Evolutionary conservation across 192 early-diverging fungal species (phyloP), one percentile per base, ranked within the genome.

Genomic region (Gaertneriomyces sp.): DNA sequence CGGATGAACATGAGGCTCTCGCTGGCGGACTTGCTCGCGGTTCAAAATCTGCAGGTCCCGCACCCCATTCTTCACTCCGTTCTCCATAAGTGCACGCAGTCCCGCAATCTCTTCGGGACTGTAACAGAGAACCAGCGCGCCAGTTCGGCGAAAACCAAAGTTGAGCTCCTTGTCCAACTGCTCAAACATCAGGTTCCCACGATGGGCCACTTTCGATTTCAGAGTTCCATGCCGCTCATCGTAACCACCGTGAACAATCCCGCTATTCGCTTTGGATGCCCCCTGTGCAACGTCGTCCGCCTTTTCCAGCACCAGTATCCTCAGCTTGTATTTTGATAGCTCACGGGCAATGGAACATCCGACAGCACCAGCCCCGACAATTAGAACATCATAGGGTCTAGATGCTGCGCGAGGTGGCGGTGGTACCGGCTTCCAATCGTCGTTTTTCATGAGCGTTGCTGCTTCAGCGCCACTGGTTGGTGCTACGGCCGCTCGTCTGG

Each of bases 201-300:
- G 16, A 47, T 70, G 45, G 10, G 70, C 20, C 6, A 81, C 61
- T 4, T 55, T 39, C 14, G 76, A 10, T 55, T 81, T 81, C 20
- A 81, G 58, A 5, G 79, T 68, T 0, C 79, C 79, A 45, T 77
- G 75, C 12, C 25, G 14, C 20, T 81, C 79, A 47, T 81, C 79
- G 59, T 71, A 81, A 25, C 79, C 79, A 41, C 74, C 76, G 55
- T 81, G 79, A 14, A 81, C 69, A 47, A 79, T 81, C 12, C 72
- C 76, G 20, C 51, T 69, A 55, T 77, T 77, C 7, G 76, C 69
- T 60, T 77, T 77, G 11, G 68, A 67, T 19, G 71, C 75, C 39
- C 79, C 79, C 58, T 73, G 72, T 4, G 75, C 65, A 10, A 79
- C 71, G 53, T 81, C 79, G 6, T 50, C 45, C 17, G 66, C 61